Evolutionary conservation across 768 basidiomycete species (phyloP), one percentile per base, ranked within the genome.

Genomic region (Termitomyces sp.): DNA sequence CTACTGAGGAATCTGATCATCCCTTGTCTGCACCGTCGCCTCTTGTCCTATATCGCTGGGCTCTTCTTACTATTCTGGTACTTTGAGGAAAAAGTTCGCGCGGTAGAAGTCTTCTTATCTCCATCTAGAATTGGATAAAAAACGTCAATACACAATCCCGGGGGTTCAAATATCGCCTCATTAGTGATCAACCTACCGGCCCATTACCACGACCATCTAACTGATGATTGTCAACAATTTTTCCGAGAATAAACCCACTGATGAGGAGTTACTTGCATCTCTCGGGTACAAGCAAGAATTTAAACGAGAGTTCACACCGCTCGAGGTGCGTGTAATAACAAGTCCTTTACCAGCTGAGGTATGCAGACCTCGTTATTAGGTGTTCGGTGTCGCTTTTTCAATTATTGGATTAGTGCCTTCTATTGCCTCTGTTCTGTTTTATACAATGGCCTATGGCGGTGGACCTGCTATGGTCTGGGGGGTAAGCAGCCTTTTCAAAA

Each of bases 401-500:
- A 83, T 89, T 60, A 86, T 89, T 54, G 88, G 88, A 1, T 68
- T 82, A 0, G 68, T 89, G 13, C 79, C 87, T 11, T 87, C 87
- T 0, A 86, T 88, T 36, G 82, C 86, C 70, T 80, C 78, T 34
- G 78, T 80, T 15, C 61, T 81, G 41, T 77, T 78, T 61, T 85
- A 84, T 67, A 78, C 86, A 2, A 72, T 88, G 20, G 85, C 85
- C 0, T 86, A 88, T 69, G 88, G 89, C 16, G 87, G 86, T 6
- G 81, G 86, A 0, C 80, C 83, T 2, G 79, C 85, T 2, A 86
- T 89, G 85, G 85, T 88, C 13, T 91, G 87, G 87, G 87, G 87
- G 12, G 84, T 85, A 61, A 60, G 51, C 36, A 22, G 81, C 74
- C n/a, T 37, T 24, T 33, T 55, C 16, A 6, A 11, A 39, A 39